Evolutionary conservation across 139 green algal genomes (phyloP), one percentile per base, ranked within the genome.

Genomic region (Pleodorina starrii): DNA sequence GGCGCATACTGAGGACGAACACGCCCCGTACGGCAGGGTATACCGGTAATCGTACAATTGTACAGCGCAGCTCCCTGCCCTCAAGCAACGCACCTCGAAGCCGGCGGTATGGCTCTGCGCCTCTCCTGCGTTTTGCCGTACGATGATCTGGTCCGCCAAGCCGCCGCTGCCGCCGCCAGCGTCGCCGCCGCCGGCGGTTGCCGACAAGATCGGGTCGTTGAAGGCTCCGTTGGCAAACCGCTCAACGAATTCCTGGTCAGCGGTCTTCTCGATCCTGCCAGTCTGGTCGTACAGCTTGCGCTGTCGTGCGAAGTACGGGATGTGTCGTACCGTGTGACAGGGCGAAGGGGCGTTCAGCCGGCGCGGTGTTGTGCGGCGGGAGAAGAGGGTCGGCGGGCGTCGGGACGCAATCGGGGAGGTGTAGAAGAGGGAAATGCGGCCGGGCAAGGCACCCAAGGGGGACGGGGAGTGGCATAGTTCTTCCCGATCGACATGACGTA

Each of bases 161-260:
- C 19, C 21, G 38, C 17, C 84, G 35, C 38, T 32, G 48, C 76
- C 59, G 46, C 23, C 63, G 7, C 35, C 25, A 27, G 5, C 43
- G 35, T 6, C 71, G 42, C 32, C 44, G 9, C 2, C 54, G 14
- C 48, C 40, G 4, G 38, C 74, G 12, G 69, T 38, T 2, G 69
- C 69, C 5, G 42, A 35, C 1, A 79, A 59, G 17, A 85, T 6
- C 25, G 46, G 66, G 50, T 80, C 46, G 16, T 25, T 32, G 50
- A 73, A 90, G 59, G 76, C 79, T 90, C 96, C 95, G 80, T 94
- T 95, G 4, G 90, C 95, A 94, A 98, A 98, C 10, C 27, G 81
- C 32, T 98, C 95, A 54, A 97, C 77, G 35, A 99, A 97, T 36
- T 97, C 96, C 85, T 98, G 96, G 44, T 98, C 95, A 2, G 94